phyloP scores from a whole-genome alignment of 768 basidiomycete genomes.

The Lenzites betulinus region DNA sequence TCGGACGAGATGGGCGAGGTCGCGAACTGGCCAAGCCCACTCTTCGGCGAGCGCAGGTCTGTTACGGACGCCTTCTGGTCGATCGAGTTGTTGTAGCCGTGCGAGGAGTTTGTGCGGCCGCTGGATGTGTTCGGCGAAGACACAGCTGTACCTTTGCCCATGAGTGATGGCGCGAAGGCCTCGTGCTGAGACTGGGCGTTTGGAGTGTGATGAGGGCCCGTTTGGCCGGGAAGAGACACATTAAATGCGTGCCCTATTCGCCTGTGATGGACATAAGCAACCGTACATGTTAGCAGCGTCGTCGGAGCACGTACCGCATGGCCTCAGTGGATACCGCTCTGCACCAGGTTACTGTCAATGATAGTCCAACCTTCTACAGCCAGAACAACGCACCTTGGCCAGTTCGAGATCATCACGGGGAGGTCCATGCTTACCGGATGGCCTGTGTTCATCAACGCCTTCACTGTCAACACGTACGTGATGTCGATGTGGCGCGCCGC shows the following conservation, averaged over 20 bases:
- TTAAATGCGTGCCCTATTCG: constrained; percentile 53
- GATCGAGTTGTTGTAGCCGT: constrained; percentile 21
- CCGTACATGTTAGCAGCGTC: not conserved
- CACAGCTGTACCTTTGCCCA: not conserved
- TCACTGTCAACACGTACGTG: constrained; percentile 74
- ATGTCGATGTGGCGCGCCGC: constrained; percentile 86
- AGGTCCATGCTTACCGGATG: constrained; percentile 68
- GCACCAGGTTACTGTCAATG: constrained; percentile 9
- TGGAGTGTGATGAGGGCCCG: not conserved
- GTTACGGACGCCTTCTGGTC: constrained; percentile 10
- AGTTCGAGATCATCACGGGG: constrained; percentile 82
- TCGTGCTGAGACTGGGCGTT: constrained; percentile 1
- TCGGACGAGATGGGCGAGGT: constrained; percentile 31
- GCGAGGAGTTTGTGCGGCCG: constrained; percentile 16
- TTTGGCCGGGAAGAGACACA: constrained; percentile 33
- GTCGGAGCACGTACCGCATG: constrained; percentile 40
- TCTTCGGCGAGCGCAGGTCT: constrained; percentile 16
- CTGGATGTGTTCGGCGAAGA: constrained; percentile 4
- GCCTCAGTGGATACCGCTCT: constrained; percentile 76
- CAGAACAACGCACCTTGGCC: constrained; percentile 64
- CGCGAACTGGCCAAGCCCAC: constrained; percentile 31
- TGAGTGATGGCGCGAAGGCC: constrained; percentile 10
- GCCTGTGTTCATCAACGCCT: constrained; percentile 73
- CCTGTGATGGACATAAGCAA: constrained; percentile 30
- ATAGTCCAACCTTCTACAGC: not conserved